Conservation (phyloP, 1,284 basidiomycete species). For the Ceratobasidium theobromae region DNA sequence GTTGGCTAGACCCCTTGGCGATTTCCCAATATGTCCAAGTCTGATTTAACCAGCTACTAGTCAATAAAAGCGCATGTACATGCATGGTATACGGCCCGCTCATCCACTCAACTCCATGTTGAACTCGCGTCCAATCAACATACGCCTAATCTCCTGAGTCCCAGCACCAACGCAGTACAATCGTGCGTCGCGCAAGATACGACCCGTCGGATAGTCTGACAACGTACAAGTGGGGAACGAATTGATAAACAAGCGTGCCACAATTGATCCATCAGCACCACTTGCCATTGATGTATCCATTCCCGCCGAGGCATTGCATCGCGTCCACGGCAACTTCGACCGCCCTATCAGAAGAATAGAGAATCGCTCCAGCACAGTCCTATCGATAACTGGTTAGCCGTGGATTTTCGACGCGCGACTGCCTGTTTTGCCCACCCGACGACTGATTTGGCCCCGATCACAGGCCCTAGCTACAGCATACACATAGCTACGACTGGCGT, state of each 20-base stretch:
- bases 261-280: slow-evolving; percentile 23
- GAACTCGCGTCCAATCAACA: slow-evolving; percentile 88
- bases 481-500: slow-evolving; percentile 85
- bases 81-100: no score
- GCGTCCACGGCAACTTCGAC: slow-evolving; percentile 89
- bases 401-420: not conserved
- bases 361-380: slow-evolving; percentile 91
- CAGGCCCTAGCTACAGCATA: slow-evolving; percentile 91
- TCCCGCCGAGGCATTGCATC: slow-evolving; percentile 90
- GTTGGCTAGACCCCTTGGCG: not conserved
- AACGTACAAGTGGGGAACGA: not conserved
- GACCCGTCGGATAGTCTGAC: slow-evolving; percentile 82
- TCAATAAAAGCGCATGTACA: no score
- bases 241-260: not conserved
- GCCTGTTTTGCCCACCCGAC: slow-evolving; percentile 58
- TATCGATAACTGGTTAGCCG: slow-evolving; percentile 41
- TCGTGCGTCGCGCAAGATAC: slow-evolving; percentile 80
- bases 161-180: slow-evolving; percentile 90
- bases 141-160: slow-evolving; percentile 86
- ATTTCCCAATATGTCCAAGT: not conserved
- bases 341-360: slow-evolving; percentile 87
- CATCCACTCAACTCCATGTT: slow-evolving; percentile 58
- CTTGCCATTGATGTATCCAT: slow-evolving; percentile 88
- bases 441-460: slow-evolving; percentile 77
- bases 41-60: not conserved